Percentiles rank a stretch among this genome's conserved stretches.
Conservation (phyloP, 257 asterid genomes). For the Sherardia arvensis region DNA sequence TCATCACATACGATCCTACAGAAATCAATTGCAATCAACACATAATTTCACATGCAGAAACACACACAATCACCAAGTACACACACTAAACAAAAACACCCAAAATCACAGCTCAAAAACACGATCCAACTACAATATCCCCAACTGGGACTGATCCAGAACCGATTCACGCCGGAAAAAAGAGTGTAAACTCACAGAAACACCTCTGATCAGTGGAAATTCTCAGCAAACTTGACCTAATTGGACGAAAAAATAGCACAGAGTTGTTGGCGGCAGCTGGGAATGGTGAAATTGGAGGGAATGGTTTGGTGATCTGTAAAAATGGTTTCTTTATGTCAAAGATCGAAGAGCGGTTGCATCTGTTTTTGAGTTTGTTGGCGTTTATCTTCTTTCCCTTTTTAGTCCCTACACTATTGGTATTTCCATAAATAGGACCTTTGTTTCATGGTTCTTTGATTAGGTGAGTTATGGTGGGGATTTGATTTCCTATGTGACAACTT, state of each 20-base stretch:
- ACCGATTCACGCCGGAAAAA: neutral
- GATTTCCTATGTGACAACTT: neutral
- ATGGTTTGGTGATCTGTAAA: constrained; percentile 18
- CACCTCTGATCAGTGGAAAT: neutral
- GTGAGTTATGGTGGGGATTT: neutral
- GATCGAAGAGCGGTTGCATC: constrained; percentile 11
- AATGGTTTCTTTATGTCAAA: neutral
- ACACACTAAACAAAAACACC: neutral
- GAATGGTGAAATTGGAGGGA: neutral
- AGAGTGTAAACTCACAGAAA: neutral
- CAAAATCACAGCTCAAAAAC: neutral
- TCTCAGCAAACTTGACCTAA: neutral
- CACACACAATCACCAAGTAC: neutral
- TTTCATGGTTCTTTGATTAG: neutral
- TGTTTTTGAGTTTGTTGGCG: constrained; percentile 8
- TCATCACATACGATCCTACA: neutral
- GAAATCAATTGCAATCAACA: neutral
- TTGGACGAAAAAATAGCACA: constrained; percentile 11
- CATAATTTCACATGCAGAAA: neutral
- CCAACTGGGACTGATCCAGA: constrained; percentile 4
- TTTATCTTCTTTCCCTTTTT: neutral
- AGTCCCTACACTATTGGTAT: neutral
- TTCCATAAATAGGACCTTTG: neutral
- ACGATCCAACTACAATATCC: neutral
- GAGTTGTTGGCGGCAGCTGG: constrained; percentile 10